A percentile compares a stretch with the other conserved stretches of the same genome.
phyloP scores from a whole-genome alignment of 805 yeast species.

The Yueomyces sp. region DNA sequence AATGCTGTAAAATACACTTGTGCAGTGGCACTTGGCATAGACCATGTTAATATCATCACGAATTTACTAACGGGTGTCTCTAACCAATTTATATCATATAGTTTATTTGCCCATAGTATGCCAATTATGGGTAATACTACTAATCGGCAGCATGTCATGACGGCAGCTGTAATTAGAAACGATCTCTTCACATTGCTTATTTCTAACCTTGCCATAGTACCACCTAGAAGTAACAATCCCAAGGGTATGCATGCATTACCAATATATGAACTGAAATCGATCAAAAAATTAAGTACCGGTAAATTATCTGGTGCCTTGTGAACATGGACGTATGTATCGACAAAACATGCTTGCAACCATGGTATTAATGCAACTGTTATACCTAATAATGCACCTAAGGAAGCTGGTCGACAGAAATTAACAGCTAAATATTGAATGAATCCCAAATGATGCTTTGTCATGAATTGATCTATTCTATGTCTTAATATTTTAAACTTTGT shows the following conservation, averaged over 20 bases:
- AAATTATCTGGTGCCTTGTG: constrained; percentile 71
- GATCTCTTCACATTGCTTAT: constrained; percentile 47
- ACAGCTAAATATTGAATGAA: constrained; percentile 27
- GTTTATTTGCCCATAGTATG: constrained; percentile 46
- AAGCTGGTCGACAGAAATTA: constrained; percentile 58
- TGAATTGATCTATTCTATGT: constrained; percentile 13
- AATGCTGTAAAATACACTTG: constrained; percentile 82
- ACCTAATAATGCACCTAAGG: constrained; percentile 53
- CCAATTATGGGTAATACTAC: constrained; percentile 73
- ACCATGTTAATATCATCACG: constrained; percentile 59
- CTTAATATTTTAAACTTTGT: constrained; percentile 7
- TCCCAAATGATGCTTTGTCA: constrained; percentile 17
- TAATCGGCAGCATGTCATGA: constrained; percentile 44
- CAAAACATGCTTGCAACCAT: constrained; percentile 64
- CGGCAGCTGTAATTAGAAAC: constrained; percentile 44
- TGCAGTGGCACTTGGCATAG: constrained; percentile 81
- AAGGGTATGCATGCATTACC: constrained; percentile 85
- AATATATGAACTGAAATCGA: constrained; percentile 68
- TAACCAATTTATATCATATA: constrained; percentile 52
- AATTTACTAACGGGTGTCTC: constrained; percentile 47
- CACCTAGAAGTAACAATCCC: constrained; percentile 74
- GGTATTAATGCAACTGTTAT: constrained; percentile 72
- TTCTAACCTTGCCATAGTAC: constrained; percentile 68
- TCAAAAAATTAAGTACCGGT: constrained; percentile 75
- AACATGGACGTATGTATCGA: constrained; percentile 34